Percentiles rank a stretch among this genome's conserved stretches.
These are phyloP conservation scores for Microcyclosporella mali DNA, from an alignment of 2,329 filamentous ascomycete species.

Conservation along the genomic window DNA sequence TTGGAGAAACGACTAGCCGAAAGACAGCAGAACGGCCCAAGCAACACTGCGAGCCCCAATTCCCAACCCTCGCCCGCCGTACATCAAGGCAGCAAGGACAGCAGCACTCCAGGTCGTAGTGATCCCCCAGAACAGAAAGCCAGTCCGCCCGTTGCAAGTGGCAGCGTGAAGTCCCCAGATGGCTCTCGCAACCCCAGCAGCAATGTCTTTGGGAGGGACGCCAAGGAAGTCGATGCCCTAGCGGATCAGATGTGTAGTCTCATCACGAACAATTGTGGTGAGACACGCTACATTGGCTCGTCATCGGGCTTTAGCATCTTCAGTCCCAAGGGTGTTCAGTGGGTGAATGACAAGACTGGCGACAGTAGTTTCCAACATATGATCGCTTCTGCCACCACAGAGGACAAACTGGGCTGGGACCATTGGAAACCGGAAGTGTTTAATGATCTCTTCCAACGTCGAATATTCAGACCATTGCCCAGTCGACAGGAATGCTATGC, in stretches of 20 bases:
- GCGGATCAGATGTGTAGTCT: slow-evolving; percentile 99
- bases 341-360: slow-evolving; percentile 98
- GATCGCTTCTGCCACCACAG: slow-evolving; percentile 77
- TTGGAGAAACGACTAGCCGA: slow-evolving; percentile 69
- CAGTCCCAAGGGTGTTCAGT: slow-evolving; percentile 94
- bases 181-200: slow-evolving; percentile 1
- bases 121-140: slow-evolving; percentile 7
- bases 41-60: slow-evolving; percentile 32
- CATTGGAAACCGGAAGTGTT: slow-evolving; percentile 99
- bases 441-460: slow-evolving; percentile 79
- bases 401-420: slow-evolving; percentile 92
- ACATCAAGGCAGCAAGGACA: slow-evolving; percentile 8
- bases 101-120: slow-evolving; percentile 8
- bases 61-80: slow-evolving; percentile 13
- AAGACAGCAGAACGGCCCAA: slow-evolving; percentile 30
- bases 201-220: slow-evolving; percentile 6
- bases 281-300: slow-evolving; percentile 93
- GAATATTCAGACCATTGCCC: slow-evolving; percentile 76
- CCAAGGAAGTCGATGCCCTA: slow-evolving; percentile 41
- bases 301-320: slow-evolving; percentile 99
- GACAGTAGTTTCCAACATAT: slow-evolving; percentile 90
- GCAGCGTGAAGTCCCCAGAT: slow-evolving; percentile 8
- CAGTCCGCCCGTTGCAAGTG: slow-evolving; percentile 4
- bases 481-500: slow-evolving; percentile 82
- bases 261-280: slow-evolving; percentile 88